phyloP scores from a whole-genome alignment of 306 rosid genomes.

The Senna siamea region DNA sequence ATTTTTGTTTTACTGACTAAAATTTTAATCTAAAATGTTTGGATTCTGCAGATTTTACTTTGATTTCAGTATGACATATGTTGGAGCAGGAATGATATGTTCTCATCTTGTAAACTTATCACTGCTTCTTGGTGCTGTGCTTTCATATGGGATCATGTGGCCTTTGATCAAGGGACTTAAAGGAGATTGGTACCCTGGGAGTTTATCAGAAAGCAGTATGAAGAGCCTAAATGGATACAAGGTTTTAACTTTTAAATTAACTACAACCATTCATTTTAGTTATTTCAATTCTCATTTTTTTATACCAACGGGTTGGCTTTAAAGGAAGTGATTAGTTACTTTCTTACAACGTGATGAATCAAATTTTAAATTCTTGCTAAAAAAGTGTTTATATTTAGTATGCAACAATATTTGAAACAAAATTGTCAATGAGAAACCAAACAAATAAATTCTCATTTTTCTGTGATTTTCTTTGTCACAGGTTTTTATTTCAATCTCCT shows the following conservation, averaged over 20 bases:
- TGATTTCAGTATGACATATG: slow-evolving; percentile 93
- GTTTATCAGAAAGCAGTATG: slow-evolving; percentile 84
- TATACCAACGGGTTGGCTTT: too few species aligned
- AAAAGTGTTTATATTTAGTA: too few species aligned
- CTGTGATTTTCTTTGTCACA: slow-evolving; percentile 42
- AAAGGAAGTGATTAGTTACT: too few species aligned
- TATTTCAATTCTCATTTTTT: neutral
- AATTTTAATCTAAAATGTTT: neutral
- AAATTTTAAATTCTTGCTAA: too few species aligned
- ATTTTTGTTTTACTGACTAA: neutral
- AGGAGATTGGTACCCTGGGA: slow-evolving; percentile 93
- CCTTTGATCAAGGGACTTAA: slow-evolving; percentile 77
- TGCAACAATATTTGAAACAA: too few species aligned
- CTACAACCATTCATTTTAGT: neutral
- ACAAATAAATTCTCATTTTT: slow-evolving; percentile 33
- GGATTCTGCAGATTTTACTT: slow-evolving; percentile 85
- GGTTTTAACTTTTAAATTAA: slow-evolving; percentile 48
- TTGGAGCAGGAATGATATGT: slow-evolving; percentile 99
- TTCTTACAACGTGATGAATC: too few species aligned
- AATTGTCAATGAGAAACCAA: too few species aligned
- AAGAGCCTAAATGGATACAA: slow-evolving; percentile 93
- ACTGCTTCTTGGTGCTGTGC: slow-evolving; percentile 84
- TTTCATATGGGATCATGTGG: slow-evolving; percentile 99
- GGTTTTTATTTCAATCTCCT: slow-evolving; percentile 90
- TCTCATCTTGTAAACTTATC: slow-evolving; percentile 94